These are phyloP conservation scores for Rhizoctonia solani DNA, from an alignment of 1,284 basidiomycete genomes.

Conservation along the genomic window DNA sequence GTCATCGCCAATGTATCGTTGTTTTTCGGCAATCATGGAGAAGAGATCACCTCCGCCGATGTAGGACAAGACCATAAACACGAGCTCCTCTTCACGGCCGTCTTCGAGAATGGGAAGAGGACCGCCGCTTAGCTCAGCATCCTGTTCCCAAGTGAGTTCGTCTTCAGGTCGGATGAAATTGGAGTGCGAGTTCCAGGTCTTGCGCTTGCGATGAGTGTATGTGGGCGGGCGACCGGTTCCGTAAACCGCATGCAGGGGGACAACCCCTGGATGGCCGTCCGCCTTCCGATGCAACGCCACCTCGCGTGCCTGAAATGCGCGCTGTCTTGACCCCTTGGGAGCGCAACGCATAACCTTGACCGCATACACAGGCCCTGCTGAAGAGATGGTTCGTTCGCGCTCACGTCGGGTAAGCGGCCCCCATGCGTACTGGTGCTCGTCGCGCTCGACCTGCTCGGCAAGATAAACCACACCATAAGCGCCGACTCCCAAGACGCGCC, in stretches of 20 bases:
- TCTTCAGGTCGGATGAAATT: slow-evolving; percentile 9
- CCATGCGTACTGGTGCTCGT: slow-evolving; percentile 20
- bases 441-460: slow-evolving; percentile 62
- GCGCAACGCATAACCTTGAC: slow-evolving; percentile 81
- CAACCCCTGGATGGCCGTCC: slow-evolving; percentile 78
- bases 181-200: slow-evolving; percentile 52
- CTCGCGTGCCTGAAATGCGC: slow-evolving; percentile 80
- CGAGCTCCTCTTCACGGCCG: slow-evolving; percentile 22
- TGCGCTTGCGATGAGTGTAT: slow-evolving; percentile 40
- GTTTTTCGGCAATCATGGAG: slow-evolving; percentile 36
- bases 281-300: slow-evolving; percentile 61
- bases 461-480: slow-evolving; percentile 97
- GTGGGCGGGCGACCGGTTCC: slow-evolving; percentile 62
- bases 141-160: slow-evolving; percentile 13
- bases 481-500: slow-evolving; percentile 88
- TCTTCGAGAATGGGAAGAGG: slow-evolving; percentile 30
- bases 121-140: slow-evolving; percentile 32
- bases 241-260: slow-evolving; percentile 86
- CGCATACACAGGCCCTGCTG: slow-evolving; percentile 68
- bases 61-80: slow-evolving; percentile 36
- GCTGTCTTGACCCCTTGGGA: slow-evolving; percentile 68
- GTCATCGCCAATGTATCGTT: slow-evolving; percentile 32
- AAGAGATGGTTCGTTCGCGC: slow-evolving; percentile 43
- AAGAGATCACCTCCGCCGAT: slow-evolving; percentile 37
- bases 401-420: slow-evolving; percentile 5